Evolutionary conservation across 2,329 filamentous ascomycete genomes (phyloP), one percentile per base, ranked within the genome.

Genomic region (Xylaria sp.): DNA sequence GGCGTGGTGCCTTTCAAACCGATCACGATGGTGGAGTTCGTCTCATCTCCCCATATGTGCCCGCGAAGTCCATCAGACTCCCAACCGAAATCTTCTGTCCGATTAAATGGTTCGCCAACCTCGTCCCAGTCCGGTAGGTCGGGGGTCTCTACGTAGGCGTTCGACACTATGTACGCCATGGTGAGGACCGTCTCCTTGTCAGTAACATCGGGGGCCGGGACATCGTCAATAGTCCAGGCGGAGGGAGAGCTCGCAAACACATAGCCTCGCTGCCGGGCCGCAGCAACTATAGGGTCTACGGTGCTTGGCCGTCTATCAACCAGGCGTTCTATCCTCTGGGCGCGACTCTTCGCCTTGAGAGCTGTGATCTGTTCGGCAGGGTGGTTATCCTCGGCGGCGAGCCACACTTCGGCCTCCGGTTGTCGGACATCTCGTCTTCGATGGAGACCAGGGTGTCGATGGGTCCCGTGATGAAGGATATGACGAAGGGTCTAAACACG

Each of bases 41-140:
- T 88, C 75, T 94, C 89, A 76, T 98, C 94, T 18, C 92, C 91
- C 82, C 95, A 98, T 65, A 99, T 90, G 80, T 99, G 96, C 1
- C 96, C 96, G 65, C 95, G 90, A 32, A 98, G 85, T 2, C 95
- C 95, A 79, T 98, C 94, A 44, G 84, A 84, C 79, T 97, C 89
- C 96, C 96, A 98, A 54, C 96, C 96, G 82, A 98, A 98, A 78
- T 94, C 93, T 63, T 89, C 90, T 6, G 92, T 94, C 70, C 93
- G 90, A 79, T 98, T 97, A 83, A 94, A 98, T 1, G 88, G 89
- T 10, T 86, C 86, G 52, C 91, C 89, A 1, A 97, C 90, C 72
- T 94, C 92, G 72, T 93, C 85, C 95, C 96, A 98, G 72, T 97
- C 91, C 2, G 90, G 88, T 58, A 90, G 86, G 12, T 86, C 86